Base-by-base conservation (phyloP, 768 basidiomycete species). In the Amyloporia xantha region DNA sequence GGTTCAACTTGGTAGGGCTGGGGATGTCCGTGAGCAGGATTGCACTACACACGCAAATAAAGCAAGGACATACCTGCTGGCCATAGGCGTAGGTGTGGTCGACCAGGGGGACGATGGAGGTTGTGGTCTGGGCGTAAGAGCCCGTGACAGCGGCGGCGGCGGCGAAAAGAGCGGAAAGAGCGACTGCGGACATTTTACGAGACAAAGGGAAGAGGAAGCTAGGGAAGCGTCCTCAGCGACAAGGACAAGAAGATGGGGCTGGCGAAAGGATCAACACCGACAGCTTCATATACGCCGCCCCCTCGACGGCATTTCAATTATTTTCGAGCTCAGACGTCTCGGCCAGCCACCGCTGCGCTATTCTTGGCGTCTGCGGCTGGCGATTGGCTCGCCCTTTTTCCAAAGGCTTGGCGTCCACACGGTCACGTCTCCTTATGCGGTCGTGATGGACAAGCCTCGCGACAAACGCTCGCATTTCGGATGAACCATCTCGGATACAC, bases 1-100 rank as follows among this genome's bases (percentile, higher is more conserved):
- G 71, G 62, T 41, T 77, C 73, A 33, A 68, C 77, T 62, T 79
- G 68, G 58, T 75, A 72, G 2, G 80, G 80, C 78, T 80, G 24
- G 28, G 30, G 38, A 39, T 9, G 7, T 7, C 9, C 15, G 19
- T 3, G 5, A 15, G 1, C 1, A 39, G 38, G 38, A 7, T 13
- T 24, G 13, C 12, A n/a, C 10, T 13, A n/a, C 10, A 38, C 19
- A 44, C 5, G 33, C 25, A 42, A 28, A 27, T 27, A 46, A 2
- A 45, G 24, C 20, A 23, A 15, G 0, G 1, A 54, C 55, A 51
- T 43, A 63, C 63, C 24, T 66, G 50, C 2, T 53, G 50, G 13
- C 50, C 49, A 47, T 64, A 65, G 4, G 57, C 19, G 50, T 60
- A 65, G 36, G 51, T 49, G 37, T 64, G 53, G 30, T 48, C 41